Conservation (phyloP, 2,329 filamentous ascomycete genomes). For the Aspergillus quadricinctus region DNA sequence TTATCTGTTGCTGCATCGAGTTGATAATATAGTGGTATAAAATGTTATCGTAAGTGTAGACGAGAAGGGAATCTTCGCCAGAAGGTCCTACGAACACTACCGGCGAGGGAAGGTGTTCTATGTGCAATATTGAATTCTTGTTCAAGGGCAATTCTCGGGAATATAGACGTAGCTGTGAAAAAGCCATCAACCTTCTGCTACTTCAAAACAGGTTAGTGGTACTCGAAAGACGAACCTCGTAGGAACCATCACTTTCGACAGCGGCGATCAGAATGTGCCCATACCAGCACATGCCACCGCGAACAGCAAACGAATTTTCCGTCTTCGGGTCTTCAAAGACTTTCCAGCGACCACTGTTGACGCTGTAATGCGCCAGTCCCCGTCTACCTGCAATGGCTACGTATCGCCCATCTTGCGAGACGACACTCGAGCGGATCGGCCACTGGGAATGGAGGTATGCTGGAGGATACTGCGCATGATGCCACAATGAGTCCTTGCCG, state of each 20-base stretch:
- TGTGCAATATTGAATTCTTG: conserved; percentile 66
- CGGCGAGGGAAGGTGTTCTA: conserved; percentile 73
- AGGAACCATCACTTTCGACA: conserved; percentile 77
- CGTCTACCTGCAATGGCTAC: conserved; percentile 91
- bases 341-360: conserved; percentile 92
- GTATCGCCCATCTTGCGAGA: conserved; percentile 89
- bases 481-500: conserved; percentile 90
- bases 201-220: not conserved
- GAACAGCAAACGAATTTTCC: conserved; percentile 87
- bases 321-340: conserved; percentile 76
- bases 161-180: conserved; percentile 69
- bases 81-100: conserved; percentile 87
- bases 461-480: conserved; percentile 79
- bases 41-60: conserved; percentile 95
- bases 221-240: conserved; percentile 52
- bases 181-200: conserved; percentile 12
- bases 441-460: conserved; percentile 86
- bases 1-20: conserved; percentile 65
- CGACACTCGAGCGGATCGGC: conserved; percentile 82
- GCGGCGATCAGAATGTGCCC: conserved; percentile 91
- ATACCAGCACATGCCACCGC: conserved; percentile 98
- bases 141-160: conserved; percentile 80
- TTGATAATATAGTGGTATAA: conserved; percentile 91
- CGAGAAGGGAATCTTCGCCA: conserved; percentile 88
- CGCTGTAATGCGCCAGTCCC: conserved; percentile 91